Conservation (phyloP, 2,329 filamentous ascomycete genomes). For the Arthrobotrys musiformis region DNA sequence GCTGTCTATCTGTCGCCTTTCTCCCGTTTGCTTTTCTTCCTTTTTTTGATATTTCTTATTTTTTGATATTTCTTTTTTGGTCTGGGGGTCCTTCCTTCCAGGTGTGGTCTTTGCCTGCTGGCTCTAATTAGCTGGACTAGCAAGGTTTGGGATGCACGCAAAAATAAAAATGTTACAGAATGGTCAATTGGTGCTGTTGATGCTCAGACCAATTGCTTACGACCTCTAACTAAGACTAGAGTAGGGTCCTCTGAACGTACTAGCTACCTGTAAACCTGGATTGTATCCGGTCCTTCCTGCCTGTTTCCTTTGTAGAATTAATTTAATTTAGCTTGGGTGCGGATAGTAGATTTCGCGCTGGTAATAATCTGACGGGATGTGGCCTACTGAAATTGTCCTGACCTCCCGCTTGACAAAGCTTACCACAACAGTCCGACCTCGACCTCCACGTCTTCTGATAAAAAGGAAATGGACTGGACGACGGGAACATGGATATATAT, state of each 20-base stretch:
- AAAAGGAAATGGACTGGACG: conserved; percentile 43
- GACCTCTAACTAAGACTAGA: conserved; percentile 50
- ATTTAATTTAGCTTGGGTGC: conserved; percentile 55
- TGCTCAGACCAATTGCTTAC: conserved; percentile 50
- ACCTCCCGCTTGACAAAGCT: conserved; percentile 38
- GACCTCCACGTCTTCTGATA: conserved; percentile 45
- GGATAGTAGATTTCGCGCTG: conserved; percentile 51
- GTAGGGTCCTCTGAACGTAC: conserved; percentile 33
- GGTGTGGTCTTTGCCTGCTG: conserved; percentile 51
- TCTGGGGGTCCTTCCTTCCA: conserved; percentile 48
- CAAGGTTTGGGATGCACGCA: conserved; percentile 49
- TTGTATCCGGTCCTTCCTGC: conserved; percentile 56
- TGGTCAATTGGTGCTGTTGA: conserved; percentile 48
- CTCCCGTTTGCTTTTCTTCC: conserved; percentile 53
- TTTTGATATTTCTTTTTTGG: conserved; percentile 40
- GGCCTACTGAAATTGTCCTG: conserved; percentile 51
- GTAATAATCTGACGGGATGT: conserved; percentile 43
- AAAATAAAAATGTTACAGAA: conserved; percentile 51
- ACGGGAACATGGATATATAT: conserved; percentile 54
- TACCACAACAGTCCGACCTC: conserved; percentile 33
- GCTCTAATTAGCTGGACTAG: conserved; percentile 51
- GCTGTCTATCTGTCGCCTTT: conserved; percentile 52
- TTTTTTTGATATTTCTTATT: conserved; percentile 39
- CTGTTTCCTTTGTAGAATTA: conserved; percentile 54
- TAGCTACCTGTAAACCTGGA: conserved; percentile 55